Evolutionary conservation across 805 yeast species (phyloP), one percentile per base, ranked within the genome.

Genomic region (Hanseniaspora occidentalis): DNA sequence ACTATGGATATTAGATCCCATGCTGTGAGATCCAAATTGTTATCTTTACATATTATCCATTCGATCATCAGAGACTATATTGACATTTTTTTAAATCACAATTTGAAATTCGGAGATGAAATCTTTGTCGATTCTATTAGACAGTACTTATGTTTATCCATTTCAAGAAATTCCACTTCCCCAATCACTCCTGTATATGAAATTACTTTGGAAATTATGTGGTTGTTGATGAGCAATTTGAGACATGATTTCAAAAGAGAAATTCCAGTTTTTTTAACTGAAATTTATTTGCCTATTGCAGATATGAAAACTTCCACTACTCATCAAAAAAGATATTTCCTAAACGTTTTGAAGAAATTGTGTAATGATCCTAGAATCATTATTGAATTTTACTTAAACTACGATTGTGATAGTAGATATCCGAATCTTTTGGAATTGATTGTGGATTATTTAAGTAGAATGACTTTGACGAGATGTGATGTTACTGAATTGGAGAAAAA

Each of bases 91-190:
- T 56, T 78, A 39, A 73, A 82, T 44, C 70, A 65, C 36, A 66
- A 70, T 41, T 72, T 77, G 33, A 70, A 69, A 39, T 63, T 83
- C 14, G 71, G 68, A 26, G 75, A 72, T 31, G 73, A 71, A 0
- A 62, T 79, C 22, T 71, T 92, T 42, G 74, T 84, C 35, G 81
- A 80, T 52, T 84, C 95, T 0, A 72, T 85, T 22, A 75, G 88
- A 55, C 94, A 84, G 55, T 86, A 86, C 50, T 56, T 92, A 24
- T 82, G 95, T 53, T 68, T 84, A 35, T 71, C 88, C 2, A 67
- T 92, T 39, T 80, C 95, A 1, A 74, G 94, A 57, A 92, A 94
- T 62, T 95, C 96, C 0, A 89, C 96, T 0, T 84, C 94, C 11
- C 80, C 92, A 3, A 66, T 84, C 35, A 83, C 95, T 0, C 89